phyloP scores from a whole-genome alignment of 768 basidiomycete species.

The Cyathus striatus region DNA sequence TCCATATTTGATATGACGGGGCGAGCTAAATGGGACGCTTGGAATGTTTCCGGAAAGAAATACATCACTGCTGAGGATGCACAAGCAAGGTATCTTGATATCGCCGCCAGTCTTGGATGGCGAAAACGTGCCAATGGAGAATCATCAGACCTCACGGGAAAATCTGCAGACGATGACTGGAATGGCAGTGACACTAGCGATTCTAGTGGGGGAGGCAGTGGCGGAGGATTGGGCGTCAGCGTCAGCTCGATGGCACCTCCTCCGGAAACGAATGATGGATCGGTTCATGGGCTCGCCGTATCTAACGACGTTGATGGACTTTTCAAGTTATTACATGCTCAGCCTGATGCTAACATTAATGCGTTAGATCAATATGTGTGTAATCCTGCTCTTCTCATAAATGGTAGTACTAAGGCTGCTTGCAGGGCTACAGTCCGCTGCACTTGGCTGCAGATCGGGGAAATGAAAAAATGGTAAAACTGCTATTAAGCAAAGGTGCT shows the following conservation, averaged over 20 bases:
- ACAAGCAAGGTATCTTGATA: constrained; percentile 61
- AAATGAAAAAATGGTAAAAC: constrained; percentile 44
- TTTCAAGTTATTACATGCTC: constrained; percentile 32
- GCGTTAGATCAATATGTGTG: constrained; percentile 67
- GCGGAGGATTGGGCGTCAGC: constrained; percentile 48
- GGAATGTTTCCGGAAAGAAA: constrained; percentile 47
- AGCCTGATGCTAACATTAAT: constrained; percentile 48
- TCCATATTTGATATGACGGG: constrained; percentile 76
- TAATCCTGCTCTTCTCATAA: neutral
- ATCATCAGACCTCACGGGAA: too few species aligned
- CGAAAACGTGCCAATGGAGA: constrained; percentile 20
- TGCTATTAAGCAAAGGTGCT: constrained; percentile 62
- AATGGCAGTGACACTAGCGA: constrained; percentile 29
- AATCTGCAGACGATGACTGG: constrained; percentile 31
- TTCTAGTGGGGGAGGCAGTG: constrained; percentile 17
- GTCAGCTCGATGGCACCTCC: constrained; percentile 58
- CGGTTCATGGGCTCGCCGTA: constrained; percentile 61
- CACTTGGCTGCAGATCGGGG: constrained; percentile 89
- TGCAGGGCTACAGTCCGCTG: constrained; percentile 81
- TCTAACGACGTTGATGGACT: constrained; percentile 46
- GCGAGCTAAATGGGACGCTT: constrained; percentile 86
- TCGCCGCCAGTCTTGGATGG: constrained; percentile 74
- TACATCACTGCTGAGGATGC: constrained; percentile 43
- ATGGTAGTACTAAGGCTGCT: neutral
- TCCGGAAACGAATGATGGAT: constrained; percentile 27